These are phyloP conservation scores for Sporodiniella umbellata DNA, from an alignment of 371 early-diverging fungal species.

Conservation along the genomic window DNA sequence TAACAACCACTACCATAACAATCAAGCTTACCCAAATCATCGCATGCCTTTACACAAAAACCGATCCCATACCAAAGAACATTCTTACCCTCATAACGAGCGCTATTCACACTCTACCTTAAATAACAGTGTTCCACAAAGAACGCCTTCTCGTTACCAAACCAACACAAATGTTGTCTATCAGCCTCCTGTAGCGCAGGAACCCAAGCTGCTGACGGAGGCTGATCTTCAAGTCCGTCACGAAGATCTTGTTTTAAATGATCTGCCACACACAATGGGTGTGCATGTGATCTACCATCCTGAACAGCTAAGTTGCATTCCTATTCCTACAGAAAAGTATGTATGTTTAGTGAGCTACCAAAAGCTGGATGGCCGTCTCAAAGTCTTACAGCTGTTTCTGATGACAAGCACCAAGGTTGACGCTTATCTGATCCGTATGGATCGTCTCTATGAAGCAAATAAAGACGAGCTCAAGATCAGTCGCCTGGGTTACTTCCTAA, in stretches of 20 bases:
- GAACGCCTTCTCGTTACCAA: too few species aligned
- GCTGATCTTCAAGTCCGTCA: too few species aligned
- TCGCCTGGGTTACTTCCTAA: conserved; percentile 15
- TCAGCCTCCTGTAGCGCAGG: too few species aligned
- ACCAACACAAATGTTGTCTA: too few species aligned
- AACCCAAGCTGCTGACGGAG: too few species aligned
- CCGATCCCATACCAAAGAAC: too few species aligned
- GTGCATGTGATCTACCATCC: not conserved
- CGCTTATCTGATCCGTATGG: conserved; percentile 24
- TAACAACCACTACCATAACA: too few species aligned
- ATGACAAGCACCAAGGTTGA: conserved; percentile 5
- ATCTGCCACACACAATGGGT: not conserved
- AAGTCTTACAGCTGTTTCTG: conserved; percentile 29
- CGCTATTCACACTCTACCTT: too few species aligned
- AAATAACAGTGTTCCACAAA: too few species aligned
- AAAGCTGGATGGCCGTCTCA: conserved; percentile 2
- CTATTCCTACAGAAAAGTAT: not conserved
- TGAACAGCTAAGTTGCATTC: conserved; percentile 12
- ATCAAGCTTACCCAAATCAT: too few species aligned
- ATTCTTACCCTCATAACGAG: too few species aligned
- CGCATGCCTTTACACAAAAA: too few species aligned
- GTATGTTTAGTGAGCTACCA: conserved; percentile 3
- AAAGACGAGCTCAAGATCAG: not conserved
- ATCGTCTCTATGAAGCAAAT: conserved; percentile 8
- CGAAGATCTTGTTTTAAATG: not conserved